Conservation (phyloP, 257 asterid genomes). For the Ballota nigra region DNA sequence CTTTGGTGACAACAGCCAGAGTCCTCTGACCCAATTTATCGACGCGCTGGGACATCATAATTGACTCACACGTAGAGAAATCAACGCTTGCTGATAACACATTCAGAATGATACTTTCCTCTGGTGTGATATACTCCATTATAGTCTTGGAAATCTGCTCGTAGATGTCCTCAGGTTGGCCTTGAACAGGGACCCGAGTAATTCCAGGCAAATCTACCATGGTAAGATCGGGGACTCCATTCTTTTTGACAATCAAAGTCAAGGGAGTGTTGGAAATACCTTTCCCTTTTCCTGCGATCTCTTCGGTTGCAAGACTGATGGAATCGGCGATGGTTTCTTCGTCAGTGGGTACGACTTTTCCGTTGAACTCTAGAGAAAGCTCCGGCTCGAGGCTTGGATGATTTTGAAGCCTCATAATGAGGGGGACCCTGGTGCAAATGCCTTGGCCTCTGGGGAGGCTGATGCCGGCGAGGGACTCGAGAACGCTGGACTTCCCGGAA, state of each 20-base stretch:
- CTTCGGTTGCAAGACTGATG: conserved; percentile 14
- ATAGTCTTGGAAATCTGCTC: conserved; percentile 22
- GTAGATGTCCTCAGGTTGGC: conserved; percentile 33
- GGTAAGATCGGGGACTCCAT: conserved; percentile 36
- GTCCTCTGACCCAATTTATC: too few species aligned
- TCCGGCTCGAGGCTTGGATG: neutral
- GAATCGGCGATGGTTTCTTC: neutral
- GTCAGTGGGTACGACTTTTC: conserved; percentile 8
- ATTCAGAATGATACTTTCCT: conserved; percentile 36
- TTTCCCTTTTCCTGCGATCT: conserved; percentile 35
- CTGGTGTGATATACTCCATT: conserved; percentile 30
- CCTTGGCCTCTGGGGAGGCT: conserved; percentile 47
- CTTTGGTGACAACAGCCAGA: too few species aligned
- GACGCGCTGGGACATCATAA: too few species aligned
- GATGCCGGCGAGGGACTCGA: conserved; percentile 48
- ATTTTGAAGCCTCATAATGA: conserved; percentile 36
- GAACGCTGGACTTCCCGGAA: conserved; percentile 48
- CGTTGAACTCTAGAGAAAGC: conserved; percentile 30
- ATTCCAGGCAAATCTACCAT: conserved; percentile 35
- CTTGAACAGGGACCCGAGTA: conserved; percentile 35
- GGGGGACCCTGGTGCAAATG: conserved; percentile 45
- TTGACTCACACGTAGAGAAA: neutral
- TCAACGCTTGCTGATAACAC: conserved; percentile 35
- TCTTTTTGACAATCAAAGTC: conserved; percentile 39
- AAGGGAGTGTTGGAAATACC: conserved; percentile 31